Percentiles rank a stretch among this genome's conserved stretches.
phyloP scores from a whole-genome alignment of 441 rosid genomes.

The Jatropha podagrica region DNA sequence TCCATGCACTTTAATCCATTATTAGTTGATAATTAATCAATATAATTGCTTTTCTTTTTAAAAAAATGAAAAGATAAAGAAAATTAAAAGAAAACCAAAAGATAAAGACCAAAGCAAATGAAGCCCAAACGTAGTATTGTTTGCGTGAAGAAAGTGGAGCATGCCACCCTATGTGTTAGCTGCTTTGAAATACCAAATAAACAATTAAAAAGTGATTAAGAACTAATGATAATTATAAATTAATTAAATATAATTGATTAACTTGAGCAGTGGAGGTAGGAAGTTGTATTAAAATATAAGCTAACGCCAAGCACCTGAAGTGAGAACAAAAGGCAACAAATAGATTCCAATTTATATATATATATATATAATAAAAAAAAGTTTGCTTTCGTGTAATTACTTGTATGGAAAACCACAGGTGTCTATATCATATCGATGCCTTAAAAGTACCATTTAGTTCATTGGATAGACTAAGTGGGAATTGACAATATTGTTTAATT shows the following conservation, averaged over 20 bases:
- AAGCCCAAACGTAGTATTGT: slow-evolving; percentile 12
- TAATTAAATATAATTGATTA: background rate
- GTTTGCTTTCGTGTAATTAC: background rate
- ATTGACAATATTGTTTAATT: background rate
- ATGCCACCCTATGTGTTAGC: slow-evolving; percentile 45
- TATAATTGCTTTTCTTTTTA: too few species aligned
- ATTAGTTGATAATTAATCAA: background rate
- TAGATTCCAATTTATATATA: slow-evolving; percentile 21
- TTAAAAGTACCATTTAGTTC: background rate
- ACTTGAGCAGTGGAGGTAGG: slow-evolving; percentile 20
- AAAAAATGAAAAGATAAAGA: background rate
- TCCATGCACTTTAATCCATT: slow-evolving; percentile 13
- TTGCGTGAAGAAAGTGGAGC: slow-evolving; percentile 46
- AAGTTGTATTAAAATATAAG: slow-evolving; percentile 21
- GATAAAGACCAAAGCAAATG: slow-evolving; percentile 26
- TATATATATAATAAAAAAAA: background rate
- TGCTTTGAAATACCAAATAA: slow-evolving; percentile 23
- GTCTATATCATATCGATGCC: slow-evolving; percentile 3
- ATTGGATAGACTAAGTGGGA: background rate
- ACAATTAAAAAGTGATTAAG: background rate
- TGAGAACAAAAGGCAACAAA: slow-evolving; percentile 10
- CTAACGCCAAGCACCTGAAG: slow-evolving; percentile 36
- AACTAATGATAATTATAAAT: background rate
- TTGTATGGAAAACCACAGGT: background rate
- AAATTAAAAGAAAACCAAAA: slow-evolving; percentile 19